phyloP scores from a whole-genome alignment of 306 rosid genomes.

The Calophaca sinica region DNA sequence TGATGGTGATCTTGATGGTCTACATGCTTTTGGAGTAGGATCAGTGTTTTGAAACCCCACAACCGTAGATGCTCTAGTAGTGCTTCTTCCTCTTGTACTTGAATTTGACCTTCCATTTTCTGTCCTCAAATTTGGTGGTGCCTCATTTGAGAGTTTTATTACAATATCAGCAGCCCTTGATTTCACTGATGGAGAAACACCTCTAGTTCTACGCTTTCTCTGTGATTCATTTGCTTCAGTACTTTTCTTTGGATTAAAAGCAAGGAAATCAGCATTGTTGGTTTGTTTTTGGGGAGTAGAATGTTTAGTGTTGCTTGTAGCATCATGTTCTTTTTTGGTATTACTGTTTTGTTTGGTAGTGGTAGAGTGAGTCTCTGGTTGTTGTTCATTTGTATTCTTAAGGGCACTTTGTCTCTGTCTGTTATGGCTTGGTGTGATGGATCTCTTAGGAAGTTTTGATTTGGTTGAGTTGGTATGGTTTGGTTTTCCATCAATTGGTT shows the following conservation, averaged over 20 bases:
- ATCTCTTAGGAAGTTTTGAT: conserved; percentile 49
- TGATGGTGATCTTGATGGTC: conserved; percentile 76
- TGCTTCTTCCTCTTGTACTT: conserved; percentile 56
- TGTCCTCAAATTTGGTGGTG: conserved; percentile 67
- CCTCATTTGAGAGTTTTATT: conserved; percentile 57
- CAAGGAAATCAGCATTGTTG: conserved; percentile 41
- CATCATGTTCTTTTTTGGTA: conserved; percentile 30
- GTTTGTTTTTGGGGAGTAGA: conserved; percentile 42
- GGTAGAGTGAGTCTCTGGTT: neutral
- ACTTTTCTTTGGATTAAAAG: conserved; percentile 52
- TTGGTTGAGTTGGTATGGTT: conserved; percentile 46
- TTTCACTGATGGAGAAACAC: conserved; percentile 60
- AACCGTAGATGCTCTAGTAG: conserved; percentile 33
- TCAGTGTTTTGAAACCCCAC: conserved; percentile 42
- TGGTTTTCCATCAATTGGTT: conserved; percentile 46
- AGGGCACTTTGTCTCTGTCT: conserved; percentile 47
- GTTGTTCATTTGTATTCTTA: conserved; percentile 44
- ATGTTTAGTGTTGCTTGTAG: conserved; percentile 18
- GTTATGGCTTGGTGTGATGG: conserved; percentile 55
- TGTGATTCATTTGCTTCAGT: conserved; percentile 41
- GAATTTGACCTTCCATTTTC: conserved; percentile 57
- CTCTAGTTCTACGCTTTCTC: conserved; percentile 53
- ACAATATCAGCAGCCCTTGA: conserved; percentile 49
- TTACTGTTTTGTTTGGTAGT: neutral
- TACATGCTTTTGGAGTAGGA: conserved; percentile 39